These are phyloP conservation scores for Blepharisma japonicum DNA, from an alignment of 73 alveolate species.

Conservation along the genomic window DNA sequence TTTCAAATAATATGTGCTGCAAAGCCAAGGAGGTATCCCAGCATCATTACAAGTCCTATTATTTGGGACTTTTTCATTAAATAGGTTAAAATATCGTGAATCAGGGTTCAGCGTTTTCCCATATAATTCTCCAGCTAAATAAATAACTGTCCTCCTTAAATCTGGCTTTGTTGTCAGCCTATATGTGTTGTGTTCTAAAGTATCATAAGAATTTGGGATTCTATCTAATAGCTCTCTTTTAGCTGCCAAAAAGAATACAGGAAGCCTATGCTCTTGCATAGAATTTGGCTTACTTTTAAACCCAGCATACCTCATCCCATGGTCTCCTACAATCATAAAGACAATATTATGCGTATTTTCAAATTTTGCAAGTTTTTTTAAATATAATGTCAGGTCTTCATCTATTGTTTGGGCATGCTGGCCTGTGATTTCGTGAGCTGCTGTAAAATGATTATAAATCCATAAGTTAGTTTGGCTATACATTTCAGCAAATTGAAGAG, in stretches of 20 bases:
- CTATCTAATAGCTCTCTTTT: neutral
- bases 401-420: constrained; percentile 16
- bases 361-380: neutral
- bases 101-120: neutral
- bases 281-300: neutral
- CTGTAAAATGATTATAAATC: constrained; percentile 22
- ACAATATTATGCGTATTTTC: no score
- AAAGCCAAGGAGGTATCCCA: neutral
- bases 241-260: constrained; percentile 17
- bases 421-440: constrained; percentile 25
- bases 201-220: constrained; percentile 13
- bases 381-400: neutral
- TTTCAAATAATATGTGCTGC: neutral
- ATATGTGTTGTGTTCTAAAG: neutral
- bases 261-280: constrained; percentile 16
- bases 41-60: constrained; percentile 18
- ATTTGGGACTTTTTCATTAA: neutral
- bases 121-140: neutral
- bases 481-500: neutral
- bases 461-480: neutral
- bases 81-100: neutral
- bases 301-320: constrained; percentile 25
- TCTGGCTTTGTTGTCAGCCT: constrained; percentile 14
- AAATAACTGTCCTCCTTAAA: neutral
- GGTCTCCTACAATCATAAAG: neutral